These are phyloP conservation scores for Phytophthora tubulina DNA, from an alignment of 352 stramenopile genomes.

Conservation along the genomic window DNA sequence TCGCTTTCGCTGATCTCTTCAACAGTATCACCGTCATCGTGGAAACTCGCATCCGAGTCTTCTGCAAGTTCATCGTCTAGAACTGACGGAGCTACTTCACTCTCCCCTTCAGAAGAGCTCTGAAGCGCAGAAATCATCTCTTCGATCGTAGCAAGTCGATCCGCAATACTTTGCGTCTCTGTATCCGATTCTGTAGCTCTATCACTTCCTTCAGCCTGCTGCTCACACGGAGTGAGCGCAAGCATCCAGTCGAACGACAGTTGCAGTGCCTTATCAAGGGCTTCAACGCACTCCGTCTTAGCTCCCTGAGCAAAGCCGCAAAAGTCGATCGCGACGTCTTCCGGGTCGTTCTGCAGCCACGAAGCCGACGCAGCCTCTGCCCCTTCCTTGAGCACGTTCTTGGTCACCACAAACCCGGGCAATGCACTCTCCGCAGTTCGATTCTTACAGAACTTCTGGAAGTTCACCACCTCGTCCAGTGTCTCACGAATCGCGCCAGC, in stretches of 20 bases:
- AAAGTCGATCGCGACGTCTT: conserved; percentile 55
- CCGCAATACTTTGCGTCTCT: conserved; percentile 4
- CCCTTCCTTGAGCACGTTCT: conserved; percentile 40
- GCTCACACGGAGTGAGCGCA: conserved; percentile 36
- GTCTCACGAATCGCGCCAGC: conserved; percentile 31
- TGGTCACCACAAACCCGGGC: conserved; percentile 55
- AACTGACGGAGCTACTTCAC: not conserved
- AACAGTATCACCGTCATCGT: not conserved
- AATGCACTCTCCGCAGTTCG: not conserved
- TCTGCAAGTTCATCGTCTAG: not conserved
- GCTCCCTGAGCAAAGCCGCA: conserved; percentile 41
- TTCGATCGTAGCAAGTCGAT: conserved; percentile 34
- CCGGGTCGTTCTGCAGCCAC: conserved; percentile 51
- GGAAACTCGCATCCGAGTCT: not conserved
- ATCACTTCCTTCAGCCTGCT: not conserved
- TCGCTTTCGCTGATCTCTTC: conserved; percentile 17
- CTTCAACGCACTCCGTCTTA: conserved; percentile 20
- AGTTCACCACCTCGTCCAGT: conserved; percentile 42
- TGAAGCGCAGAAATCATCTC: conserved; percentile 38
- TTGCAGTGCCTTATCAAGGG: conserved; percentile 33
- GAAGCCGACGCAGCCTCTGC: not conserved
- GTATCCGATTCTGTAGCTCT: not conserved
- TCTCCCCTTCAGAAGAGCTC: not conserved
- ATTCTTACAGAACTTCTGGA: conserved; percentile 40
- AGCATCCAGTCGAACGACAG: conserved; percentile 56